These are phyloP conservation scores for Rachicladosporium sp. DNA, from an alignment of 2,329 filamentous ascomycete genomes.

Conservation along the genomic window DNA sequence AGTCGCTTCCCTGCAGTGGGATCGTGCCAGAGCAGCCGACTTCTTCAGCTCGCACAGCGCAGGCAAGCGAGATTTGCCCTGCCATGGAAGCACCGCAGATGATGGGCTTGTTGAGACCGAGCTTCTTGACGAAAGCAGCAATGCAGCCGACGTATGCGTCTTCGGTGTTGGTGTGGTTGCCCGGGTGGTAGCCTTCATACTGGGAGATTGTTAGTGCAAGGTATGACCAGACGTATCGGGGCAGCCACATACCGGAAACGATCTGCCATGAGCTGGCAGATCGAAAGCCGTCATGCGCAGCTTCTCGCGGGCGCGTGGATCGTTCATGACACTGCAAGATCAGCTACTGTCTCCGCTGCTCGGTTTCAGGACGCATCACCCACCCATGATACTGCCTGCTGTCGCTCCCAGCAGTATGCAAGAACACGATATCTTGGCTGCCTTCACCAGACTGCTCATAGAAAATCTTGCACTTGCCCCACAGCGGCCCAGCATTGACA, in stretches of 20 bases:
- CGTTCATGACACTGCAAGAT: slow-evolving; percentile 33
- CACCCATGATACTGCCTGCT: slow-evolving; percentile 38
- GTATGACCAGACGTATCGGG: too few species aligned
- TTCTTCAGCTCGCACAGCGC: slow-evolving; percentile 35
- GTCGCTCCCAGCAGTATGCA: slow-evolving; percentile 31
- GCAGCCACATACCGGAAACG: slow-evolving; percentile 33
- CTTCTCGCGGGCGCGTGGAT: slow-evolving; percentile 33
- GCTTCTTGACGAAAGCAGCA: slow-evolving; percentile 31
- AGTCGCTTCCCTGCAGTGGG: slow-evolving; percentile 33
- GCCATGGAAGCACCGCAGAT: slow-evolving; percentile 41
- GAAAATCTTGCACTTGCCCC: slow-evolving; percentile 39
- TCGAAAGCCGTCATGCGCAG: slow-evolving; percentile 40
- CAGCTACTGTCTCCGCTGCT: too few species aligned
- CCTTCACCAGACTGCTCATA: slow-evolving; percentile 37
- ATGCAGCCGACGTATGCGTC: slow-evolving; percentile 36
- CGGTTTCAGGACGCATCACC: too few species aligned
- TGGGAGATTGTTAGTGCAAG: too few species aligned
- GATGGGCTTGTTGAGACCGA: slow-evolving; percentile 34
- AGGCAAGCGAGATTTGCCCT: slow-evolving; percentile 36
- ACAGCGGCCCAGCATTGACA: slow-evolving; percentile 30
- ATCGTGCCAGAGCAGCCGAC: slow-evolving; percentile 36
- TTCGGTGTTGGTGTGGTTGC: slow-evolving; percentile 37
- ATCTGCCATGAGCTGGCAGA: slow-evolving; percentile 37
- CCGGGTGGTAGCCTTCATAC: slow-evolving; percentile 15
- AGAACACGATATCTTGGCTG: slow-evolving; percentile 30